A percentile compares a stretch with the other conserved stretches of the same genome.
phyloP scores from a whole-genome alignment of 108 stramenopile species.

The Skeletonema potamos region DNA sequence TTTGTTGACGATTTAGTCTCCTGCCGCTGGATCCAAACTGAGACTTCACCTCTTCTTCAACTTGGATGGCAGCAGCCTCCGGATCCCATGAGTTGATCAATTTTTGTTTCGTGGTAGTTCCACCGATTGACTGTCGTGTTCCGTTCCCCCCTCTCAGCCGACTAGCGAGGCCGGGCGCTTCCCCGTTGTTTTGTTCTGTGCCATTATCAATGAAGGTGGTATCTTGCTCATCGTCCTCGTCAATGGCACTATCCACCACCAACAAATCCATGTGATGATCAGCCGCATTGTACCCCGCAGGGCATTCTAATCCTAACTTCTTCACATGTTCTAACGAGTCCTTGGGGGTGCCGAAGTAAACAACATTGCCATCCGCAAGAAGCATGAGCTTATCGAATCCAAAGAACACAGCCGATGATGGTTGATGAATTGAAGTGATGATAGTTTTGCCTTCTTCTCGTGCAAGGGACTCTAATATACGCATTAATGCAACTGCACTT shows the following conservation, averaged over 20 bases:
- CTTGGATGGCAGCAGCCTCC: conserved; percentile 46
- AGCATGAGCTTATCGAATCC: conserved; percentile 66
- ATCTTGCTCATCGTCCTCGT: conserved; percentile 26
- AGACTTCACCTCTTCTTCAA: conserved; percentile 27
- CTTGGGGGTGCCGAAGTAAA: conserved; percentile 71
- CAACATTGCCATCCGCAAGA: conserved; percentile 68
- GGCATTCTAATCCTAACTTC: conserved; percentile 48
- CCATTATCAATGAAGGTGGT: not conserved
- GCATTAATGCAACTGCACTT: conserved; percentile 60
- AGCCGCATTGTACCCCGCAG: conserved; percentile 75
- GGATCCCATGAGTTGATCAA: conserved; percentile 65
- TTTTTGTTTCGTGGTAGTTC: conserved; percentile 27
- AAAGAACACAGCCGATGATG: conserved; percentile 67
- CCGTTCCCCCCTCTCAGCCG: not conserved
- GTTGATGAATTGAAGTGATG: conserved; percentile 77
- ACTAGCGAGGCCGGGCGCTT: not conserved
- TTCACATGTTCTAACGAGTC: conserved; percentile 52
- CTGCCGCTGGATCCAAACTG: not conserved
- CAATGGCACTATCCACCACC: conserved; percentile 51
- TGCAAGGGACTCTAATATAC: conserved; percentile 52
- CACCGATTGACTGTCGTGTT: not conserved
- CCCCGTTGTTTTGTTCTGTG: conserved; percentile 2
- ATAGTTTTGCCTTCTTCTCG: conserved; percentile 56
- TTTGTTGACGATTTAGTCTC: conserved; percentile 2
- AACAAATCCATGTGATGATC: conserved; percentile 84